A percentile compares a stretch with the other conserved stretches of the same genome.
Conservation (phyloP, 2,329 filamentous ascomycete species). For the Diaporthe ilicicola region DNA sequence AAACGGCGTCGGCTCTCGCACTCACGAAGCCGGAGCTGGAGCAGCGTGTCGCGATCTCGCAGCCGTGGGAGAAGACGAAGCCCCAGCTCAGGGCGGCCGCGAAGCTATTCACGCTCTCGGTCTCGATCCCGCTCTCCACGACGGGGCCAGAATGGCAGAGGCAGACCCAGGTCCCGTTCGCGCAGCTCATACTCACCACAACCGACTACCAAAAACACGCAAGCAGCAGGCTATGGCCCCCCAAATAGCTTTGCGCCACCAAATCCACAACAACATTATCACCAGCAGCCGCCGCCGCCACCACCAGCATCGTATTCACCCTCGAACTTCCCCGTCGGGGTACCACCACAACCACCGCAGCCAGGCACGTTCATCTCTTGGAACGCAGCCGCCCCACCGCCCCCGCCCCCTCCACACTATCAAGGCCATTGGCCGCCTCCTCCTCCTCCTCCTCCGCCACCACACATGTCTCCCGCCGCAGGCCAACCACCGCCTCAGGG, state of each 20-base stretch:
- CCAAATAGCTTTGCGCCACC: constrained; percentile 29
- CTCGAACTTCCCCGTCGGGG: constrained; percentile 35
- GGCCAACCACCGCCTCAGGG: constrained; percentile 34
- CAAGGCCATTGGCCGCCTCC: constrained; percentile 52
- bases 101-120: constrained; percentile 34
- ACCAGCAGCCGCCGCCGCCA: constrained; percentile 33
- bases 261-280: constrained; percentile 30
- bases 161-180: constrained; percentile 40
- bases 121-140: constrained; percentile 37
- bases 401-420: constrained; percentile 49
- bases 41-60: constrained; percentile 34
- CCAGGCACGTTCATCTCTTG: constrained; percentile 35
- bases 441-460: constrained; percentile 46
- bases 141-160: constrained; percentile 40
- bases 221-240: constrained; percentile 24
- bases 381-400: constrained; percentile 37
- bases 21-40: constrained; percentile 41
- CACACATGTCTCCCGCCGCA: background rate
- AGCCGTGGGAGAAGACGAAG: constrained; percentile 40
- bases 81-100: constrained; percentile 38
- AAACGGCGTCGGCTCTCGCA: constrained; percentile 51
- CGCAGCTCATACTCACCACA: constrained; percentile 35
- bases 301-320: constrained; percentile 37
- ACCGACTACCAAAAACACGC: constrained; percentile 6
- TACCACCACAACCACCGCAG: constrained; percentile 35